Evolutionary conservation across 352 stramenopile genomes (phyloP), one percentile per base, ranked within the genome.

Genomic region (Globisporangium okanoganense): DNA sequence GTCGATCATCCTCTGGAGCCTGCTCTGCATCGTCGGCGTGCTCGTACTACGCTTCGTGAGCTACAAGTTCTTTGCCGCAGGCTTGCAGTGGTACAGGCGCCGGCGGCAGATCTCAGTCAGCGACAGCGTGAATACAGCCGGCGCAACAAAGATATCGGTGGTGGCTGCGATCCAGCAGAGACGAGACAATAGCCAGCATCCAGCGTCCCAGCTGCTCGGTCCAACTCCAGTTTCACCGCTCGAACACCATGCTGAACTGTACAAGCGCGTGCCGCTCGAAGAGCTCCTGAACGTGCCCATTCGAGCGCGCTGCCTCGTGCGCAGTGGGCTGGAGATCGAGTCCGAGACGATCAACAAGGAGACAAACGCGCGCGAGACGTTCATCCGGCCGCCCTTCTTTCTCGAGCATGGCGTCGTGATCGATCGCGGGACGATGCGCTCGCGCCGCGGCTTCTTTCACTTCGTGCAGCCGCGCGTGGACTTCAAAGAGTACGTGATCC

Each of bases 211-310:
- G 55, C 27, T 64, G 45, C 22, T 58, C 40, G 10, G 27, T 51
- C 41, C 47, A 24, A 29, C 41, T n/a, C 53, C 36, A 18, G 33
- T 24, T 20, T 44, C 44, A 24, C 48, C 52, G 4, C 18, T 60
- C 59, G 40, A 12, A 40, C 40, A 6, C 57, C 66, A 44, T 6
- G 29, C 53, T 24, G 61, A 67, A 10, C 62, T 71, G 25, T 87
- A 87, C 64, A 65, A 62, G 9, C 69, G 75, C 0, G 61, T 87
- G 22, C 67, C 75, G 8, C 41, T 85, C 2, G 78, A 87, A 63
- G 69, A 82, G 59, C 64, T 83, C 16, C 56, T 85, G 25, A 72
- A 82, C 56, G 44, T 73, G 5, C 71, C 75, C 2, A 83, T 85
- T 36, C 78, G 78, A 35, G 68, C 75, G 20, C 69, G 66, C 24